Conservation (phyloP, 78 protist genomes). For the Dictyostelium capitatum region DNA sequence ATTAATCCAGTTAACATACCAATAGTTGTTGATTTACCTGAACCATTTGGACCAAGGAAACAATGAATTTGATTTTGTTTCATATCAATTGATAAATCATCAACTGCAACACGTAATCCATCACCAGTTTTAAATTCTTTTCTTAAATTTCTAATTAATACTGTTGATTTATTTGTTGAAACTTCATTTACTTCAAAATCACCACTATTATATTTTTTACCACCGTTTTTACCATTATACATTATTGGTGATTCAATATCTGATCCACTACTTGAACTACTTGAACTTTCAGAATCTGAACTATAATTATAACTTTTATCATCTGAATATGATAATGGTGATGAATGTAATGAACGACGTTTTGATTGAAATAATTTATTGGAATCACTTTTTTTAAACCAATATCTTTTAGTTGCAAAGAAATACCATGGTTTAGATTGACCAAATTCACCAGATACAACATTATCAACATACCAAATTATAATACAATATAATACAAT, state of each 20-base stretch:
- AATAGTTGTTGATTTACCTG: constrained; percentile 93
- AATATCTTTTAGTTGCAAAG: constrained; percentile 34
- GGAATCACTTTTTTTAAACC: background rate
- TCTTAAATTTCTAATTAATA: constrained; percentile 35
- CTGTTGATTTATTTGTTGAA: background rate
- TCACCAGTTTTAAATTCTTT: constrained; percentile 70
- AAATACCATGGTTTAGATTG: constrained; percentile 1
- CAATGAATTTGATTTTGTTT: constrained; percentile 10
- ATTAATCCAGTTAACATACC: constrained; percentile 90
- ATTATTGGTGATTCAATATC: background rate
- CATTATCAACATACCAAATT: constrained; percentile 35
- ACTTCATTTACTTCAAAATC: constrained; percentile 13
- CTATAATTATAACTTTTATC: no score
- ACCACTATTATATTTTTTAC: background rate
- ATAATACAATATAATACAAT: background rate
- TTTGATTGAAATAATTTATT: background rate
- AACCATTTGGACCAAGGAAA: constrained; percentile 88
- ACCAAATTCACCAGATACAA: constrained; percentile 48
- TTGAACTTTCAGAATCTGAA: background rate
- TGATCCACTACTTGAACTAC: background rate
- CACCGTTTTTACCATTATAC: background rate
- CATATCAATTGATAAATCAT: constrained; percentile 27
- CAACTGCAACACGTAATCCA: constrained; percentile 60
- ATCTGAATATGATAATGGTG: no score
- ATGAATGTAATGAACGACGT: no score